Evolutionary conservation across 495 filamentous ascomycete genomes (phyloP).

Genomic region (Penicillium arizonense): DNA sequence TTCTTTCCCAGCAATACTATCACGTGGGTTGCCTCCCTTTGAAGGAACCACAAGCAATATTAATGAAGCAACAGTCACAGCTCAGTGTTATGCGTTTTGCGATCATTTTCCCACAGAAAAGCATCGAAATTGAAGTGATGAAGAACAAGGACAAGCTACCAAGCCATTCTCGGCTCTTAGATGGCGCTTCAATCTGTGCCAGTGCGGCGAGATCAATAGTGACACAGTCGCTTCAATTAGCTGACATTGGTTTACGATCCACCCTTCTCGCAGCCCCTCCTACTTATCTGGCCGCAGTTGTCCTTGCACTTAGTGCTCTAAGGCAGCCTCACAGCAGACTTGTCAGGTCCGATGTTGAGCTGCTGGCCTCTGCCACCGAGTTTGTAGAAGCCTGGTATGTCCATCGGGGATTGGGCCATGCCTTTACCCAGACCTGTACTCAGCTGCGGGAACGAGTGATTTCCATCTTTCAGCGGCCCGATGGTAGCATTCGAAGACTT

Average conservation of each 20-base stretch:
- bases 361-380: constrained; percentile 1
- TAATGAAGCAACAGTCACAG: background rate
- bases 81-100: constrained; percentile 6
- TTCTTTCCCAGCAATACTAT: background rate
- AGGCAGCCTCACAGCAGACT: background rate
- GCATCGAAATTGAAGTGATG: background rate
- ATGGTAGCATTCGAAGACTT: background rate
- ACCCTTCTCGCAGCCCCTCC: background rate
- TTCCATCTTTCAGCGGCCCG: background rate
- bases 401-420: background rate
- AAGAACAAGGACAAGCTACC: background rate
- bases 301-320: background rate
- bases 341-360: constrained; percentile 2
- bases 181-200: background rate
- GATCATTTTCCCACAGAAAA: constrained; percentile 5
- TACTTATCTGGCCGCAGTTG: background rate
- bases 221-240: background rate
- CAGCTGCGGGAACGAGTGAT: background rate
- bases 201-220: background rate
- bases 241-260: background rate
- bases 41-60: too few relatives aligned
- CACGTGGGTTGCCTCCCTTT: background rate
- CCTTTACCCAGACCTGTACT: background rate
- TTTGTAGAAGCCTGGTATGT: background rate
- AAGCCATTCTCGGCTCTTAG: background rate